phyloP scores from a whole-genome alignment of 345 rosid species.

The Litchi chinensis region DNA sequence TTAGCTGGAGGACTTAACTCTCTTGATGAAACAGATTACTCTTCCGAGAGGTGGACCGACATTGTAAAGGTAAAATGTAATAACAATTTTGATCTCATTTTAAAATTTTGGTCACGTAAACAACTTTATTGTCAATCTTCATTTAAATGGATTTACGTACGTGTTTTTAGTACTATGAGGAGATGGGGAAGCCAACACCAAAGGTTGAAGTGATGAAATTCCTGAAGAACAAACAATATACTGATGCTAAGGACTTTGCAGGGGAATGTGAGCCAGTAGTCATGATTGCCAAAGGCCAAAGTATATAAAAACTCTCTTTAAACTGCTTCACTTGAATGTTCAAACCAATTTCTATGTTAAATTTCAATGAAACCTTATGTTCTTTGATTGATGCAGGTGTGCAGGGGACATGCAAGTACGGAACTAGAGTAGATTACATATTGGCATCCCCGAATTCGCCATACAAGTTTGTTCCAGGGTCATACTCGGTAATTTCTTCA shows the following conservation, averaged over 20 bases:
- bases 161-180: slow-evolving; percentile 70
- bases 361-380: background rate
- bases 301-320: slow-evolving; percentile 44
- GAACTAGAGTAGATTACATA: slow-evolving; percentile 89
- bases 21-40: slow-evolving; percentile 80
- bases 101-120: no score
- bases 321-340: background rate
- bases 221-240: slow-evolving; percentile 69
- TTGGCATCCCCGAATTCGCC: slow-evolving; percentile 77
- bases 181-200: slow-evolving; percentile 94
- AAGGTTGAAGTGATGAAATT: slow-evolving; percentile 84
- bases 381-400: slow-evolving; percentile 49
- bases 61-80: slow-evolving; percentile 63
- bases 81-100: background rate
- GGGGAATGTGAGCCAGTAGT: slow-evolving; percentile 94
- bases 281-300: slow-evolving; percentile 94
- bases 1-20: slow-evolving; percentile 89
- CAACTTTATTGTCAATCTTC: background rate
- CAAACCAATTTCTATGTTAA: background rate
- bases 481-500: slow-evolving; percentile 84
- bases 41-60: slow-evolving; percentile 80
- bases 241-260: slow-evolving; percentile 85
- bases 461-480: slow-evolving; percentile 78
- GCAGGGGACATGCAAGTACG: slow-evolving; percentile 97
- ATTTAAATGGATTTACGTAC: background rate